Evolutionary conservation across 1,284 basidiomycete genomes (phyloP), one percentile per base, ranked within the genome.

Genomic region (Vanrija humicola): DNA sequence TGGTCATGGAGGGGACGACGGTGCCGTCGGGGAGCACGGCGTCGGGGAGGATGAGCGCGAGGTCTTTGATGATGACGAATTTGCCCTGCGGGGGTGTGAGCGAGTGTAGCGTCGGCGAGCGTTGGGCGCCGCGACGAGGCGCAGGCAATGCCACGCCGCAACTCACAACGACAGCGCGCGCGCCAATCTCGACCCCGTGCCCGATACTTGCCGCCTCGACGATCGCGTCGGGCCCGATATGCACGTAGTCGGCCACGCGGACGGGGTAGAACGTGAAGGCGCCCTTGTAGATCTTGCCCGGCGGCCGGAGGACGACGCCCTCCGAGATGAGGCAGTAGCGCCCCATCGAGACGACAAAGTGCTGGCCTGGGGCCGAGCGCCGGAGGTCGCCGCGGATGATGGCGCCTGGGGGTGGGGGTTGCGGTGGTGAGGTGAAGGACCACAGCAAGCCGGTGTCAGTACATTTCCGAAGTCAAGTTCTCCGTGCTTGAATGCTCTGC

Each of bases 51-150:
- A 77, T 67, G 58, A 85, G 86, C 4, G 89, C 90, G 65, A 92
- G 92, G 71, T 98, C 95, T 72, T 98, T 97, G 76, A 98, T 93
- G 61, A 97, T 92, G 0, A 87, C 86, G 65, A 98, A 97, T 71
- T 96, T 93, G 26, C 96, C 94, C 94, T 96, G 65, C 15, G 18
- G 12, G 40, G 19, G 40, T 19, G 40, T 18, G 3, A 5, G 18
- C 10, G 18, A 3, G 40, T 5, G 18, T 7, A 8, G 40, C 3
- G 40, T n/a, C n/a, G 21, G 40, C 16, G 19, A 18, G 40, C 18
- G 9, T 4, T 10, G 16, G 18, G 21, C 21, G 21, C 21, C 12
- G 12, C 12, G 12, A 34, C 12, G 12, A 34, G 26, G 26, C 5
- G 25, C 43, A 29, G 25, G 44, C 19, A 7, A 9, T 4, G 8